Evolutionary conservation across 179 eudicot species (phyloP), one percentile per base, ranked within the genome.

Genomic region (Pouteria campechiana): DNA sequence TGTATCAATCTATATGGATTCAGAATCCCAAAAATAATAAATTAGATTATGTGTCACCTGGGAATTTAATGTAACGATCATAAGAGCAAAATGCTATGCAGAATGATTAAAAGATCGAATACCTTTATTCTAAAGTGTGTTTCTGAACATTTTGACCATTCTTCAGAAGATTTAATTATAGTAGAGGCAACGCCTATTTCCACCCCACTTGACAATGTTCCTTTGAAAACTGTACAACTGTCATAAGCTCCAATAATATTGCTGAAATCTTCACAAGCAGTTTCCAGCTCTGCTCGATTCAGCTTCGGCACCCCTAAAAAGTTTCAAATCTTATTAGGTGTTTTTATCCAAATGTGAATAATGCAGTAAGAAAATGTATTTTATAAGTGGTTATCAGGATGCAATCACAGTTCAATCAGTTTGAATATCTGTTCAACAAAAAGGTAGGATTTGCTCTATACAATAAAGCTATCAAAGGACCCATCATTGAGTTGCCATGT

Each of bases 191-290:
- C 96, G 21, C 75, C 74, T 28, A 90, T 86, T 63, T 90, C 98
- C 40, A 86, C 96, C 52, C 98, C 98, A 61, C 88, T 86, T 41
- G 98, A 90, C 32, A 90, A 58, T 32, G 87, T 90, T 54, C 98
- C 98, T 44, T 90, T 90, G 66, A 86, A 90, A 13, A 86, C 21
- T 1, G 70, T 76, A 55, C 63, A 71, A 17, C 69, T 72, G 44
- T 75, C 94, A 15, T 44, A 25, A 8, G 72, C 56, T 12, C 60
- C 71, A 19, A 82, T 69, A 10, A 90, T 90, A 65, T 90, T 90
- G 84, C 98, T 86, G 73, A 90, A 90, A 65, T 90, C 98, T 65
- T 90, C 98, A 37, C 96, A 90, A 11, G 98, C 94, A 23, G 73
- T 61, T 64, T 79, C 94, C 37, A 90, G 78, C 69, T 90, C 98